phyloP scores from a whole-genome alignment of 805 yeast genomes.

The Candida anglica region DNA sequence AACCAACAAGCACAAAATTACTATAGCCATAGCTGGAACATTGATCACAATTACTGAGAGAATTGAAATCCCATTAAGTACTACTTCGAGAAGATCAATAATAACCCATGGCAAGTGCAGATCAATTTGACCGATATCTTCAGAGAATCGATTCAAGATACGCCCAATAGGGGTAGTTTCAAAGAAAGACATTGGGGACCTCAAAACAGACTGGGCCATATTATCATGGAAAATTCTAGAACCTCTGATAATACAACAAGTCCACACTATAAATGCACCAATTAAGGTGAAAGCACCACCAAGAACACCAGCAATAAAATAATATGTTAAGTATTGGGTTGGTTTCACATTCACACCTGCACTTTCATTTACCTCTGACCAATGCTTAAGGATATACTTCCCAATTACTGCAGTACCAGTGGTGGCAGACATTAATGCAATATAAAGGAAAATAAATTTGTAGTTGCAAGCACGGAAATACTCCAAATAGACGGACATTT shows the following conservation, averaged over 20 bases:
- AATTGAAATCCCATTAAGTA: slow-evolving; percentile 15
- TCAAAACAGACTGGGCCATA: slow-evolving; percentile 21
- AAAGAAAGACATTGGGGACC: slow-evolving; percentile 26
- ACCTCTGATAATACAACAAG: slow-evolving; percentile 15
- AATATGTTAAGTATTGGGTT: slow-evolving; percentile 19
- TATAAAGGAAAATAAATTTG: slow-evolving; percentile 18
- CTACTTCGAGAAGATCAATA: slow-evolving; percentile 12
- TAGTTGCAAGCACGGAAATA: slow-evolving; percentile 31
- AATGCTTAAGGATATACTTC: slow-evolving; percentile 26
- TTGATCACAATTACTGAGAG: slow-evolving; percentile 19
- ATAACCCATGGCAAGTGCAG: slow-evolving; percentile 17
- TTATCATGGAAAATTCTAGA: slow-evolving; percentile 19
- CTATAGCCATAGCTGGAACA: slow-evolving; percentile 20
- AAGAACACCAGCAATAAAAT: slow-evolving; percentile 22
- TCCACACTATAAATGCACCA: slow-evolving; percentile 22
- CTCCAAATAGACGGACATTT: slow-evolving; percentile 21
- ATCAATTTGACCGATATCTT: slow-evolving; percentile 21
- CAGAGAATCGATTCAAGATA: slow-evolving; percentile 24
- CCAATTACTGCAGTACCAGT: slow-evolving; percentile 16
- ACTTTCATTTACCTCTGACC: slow-evolving; percentile 30
- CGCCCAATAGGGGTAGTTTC: slow-evolving; percentile 28
- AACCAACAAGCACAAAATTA: slow-evolving; percentile 14
- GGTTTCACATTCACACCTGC: slow-evolving; percentile 22
- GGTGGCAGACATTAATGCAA: slow-evolving; percentile 15
- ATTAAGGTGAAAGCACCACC: slow-evolving; percentile 23